Base-by-base conservation (phyloP, 257 asterid species). In the Knoxia roxburghii region DNA sequence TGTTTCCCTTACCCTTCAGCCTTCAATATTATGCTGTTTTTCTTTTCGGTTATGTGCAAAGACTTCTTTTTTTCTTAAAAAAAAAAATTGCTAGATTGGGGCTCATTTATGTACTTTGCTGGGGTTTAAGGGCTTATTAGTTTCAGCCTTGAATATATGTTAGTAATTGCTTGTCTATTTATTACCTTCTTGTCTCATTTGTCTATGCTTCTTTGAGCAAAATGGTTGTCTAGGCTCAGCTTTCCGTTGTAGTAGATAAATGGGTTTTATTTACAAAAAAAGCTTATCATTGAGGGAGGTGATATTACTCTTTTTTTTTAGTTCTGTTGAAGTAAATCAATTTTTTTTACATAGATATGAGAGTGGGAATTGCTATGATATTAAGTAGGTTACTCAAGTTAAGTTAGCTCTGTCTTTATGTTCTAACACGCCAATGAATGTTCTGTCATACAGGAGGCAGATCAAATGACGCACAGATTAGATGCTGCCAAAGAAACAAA, bases 401-500 rank as follows among this genome's bases (percentile, higher is more conserved):
- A n/a, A n/a, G n/a, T n/a, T 32, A 37, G 41, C 41, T 37, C 11
- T 0, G 13, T n/a, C 48, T 33, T 60, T 37, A 1, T 61, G 33
- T 26, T 40, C 21, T 27, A 33, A 9, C 24, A 15, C 4, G 30
- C 58, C 30, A 48, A 9, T 59, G 29, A 17, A 49, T 0, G 62
- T 61, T 21, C 45, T 69, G 27, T 51, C 65, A 67, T 77, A 54
- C 85, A 92, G 98, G 97, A 86, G 48, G 64, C 80, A 24, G 72
- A 77, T 73, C 78, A 17, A 57, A 79, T 56, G 81, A 87, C 78
- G 75, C 78, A 79, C 62, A 82, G 77, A 68, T 73, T 92, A 75
- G 89, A 79, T 67, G 69, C 72, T 7, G 80, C 81, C 6, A 84
- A 78, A 67, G 79, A 79, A 73, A 81, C 81, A 78, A 87, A 81